A percentile compares a stretch with the other conserved stretches of the same genome.
Conservation (phyloP, 106 monocot species). For the Chionographis japonica region DNA sequence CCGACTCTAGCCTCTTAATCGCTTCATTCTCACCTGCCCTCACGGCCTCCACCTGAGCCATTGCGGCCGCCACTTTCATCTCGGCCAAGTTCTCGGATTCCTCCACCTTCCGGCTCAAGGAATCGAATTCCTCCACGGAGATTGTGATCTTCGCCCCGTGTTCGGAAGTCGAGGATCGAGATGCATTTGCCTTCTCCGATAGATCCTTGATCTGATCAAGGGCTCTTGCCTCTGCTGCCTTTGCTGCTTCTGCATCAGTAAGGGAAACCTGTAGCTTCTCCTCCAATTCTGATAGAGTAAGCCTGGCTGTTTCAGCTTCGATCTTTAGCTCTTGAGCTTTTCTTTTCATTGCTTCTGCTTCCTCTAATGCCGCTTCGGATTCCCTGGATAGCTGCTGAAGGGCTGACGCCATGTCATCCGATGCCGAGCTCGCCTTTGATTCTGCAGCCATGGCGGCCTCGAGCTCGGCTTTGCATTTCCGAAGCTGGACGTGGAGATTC, state of each 20-base stretch:
- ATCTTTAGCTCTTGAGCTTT: slow-evolving; percentile 18
- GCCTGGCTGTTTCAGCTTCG: slow-evolving; percentile 21
- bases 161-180: slow-evolving; percentile 26
- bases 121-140: slow-evolving; percentile 23
- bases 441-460: slow-evolving; percentile 20
- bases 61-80: slow-evolving; percentile 35
- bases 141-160: slow-evolving; percentile 27
- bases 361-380: slow-evolving; percentile 17
- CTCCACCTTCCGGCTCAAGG: slow-evolving; percentile 30
- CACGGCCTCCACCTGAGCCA: slow-evolving; percentile 39
- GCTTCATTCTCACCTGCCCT: slow-evolving; percentile 33
- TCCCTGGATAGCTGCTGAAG: slow-evolving; percentile 29
- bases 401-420: slow-evolving; percentile 20
- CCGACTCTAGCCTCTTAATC: slow-evolving; percentile 19
- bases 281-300: slow-evolving; percentile 19
- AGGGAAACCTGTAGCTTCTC: slow-evolving; percentile 20
- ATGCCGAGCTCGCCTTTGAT: slow-evolving; percentile 13
- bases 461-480: slow-evolving; percentile 29
- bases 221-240: slow-evolving; percentile 28
- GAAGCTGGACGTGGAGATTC: slow-evolving; percentile 31
- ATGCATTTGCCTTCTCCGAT: slow-evolving; percentile 23
- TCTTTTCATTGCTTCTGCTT: slow-evolving; percentile 28
- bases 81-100: slow-evolving; percentile 28
- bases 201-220: slow-evolving; percentile 22
- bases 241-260: slow-evolving; percentile 30